Conservation (phyloP, 306 rosid genomes). For the Styphnolobium japonicum region DNA sequence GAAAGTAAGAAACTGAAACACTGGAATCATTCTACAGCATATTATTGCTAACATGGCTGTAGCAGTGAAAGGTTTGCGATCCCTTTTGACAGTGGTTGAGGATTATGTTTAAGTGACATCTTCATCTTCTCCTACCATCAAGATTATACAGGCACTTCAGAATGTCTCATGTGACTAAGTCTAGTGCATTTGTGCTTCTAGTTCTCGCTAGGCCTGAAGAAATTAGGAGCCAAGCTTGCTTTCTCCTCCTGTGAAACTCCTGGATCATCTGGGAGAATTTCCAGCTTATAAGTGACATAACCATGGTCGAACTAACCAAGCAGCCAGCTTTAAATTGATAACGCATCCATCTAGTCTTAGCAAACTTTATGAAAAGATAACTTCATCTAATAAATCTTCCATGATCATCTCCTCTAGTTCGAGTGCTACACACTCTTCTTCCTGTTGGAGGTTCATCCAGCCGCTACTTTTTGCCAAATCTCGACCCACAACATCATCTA, state of each 20-base stretch:
- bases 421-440: constrained; percentile 62
- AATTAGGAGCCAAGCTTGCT: neutral
- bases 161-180: neutral
- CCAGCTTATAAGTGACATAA: neutral
- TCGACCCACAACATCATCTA: constrained; percentile 71
- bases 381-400: constrained; percentile 76
- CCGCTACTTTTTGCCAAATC: constrained; percentile 55
- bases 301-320: neutral
- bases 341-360: neutral
- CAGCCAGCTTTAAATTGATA: neutral
- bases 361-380: constrained; percentile 34
- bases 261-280: neutral
- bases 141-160: neutral
- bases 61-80: too few relatives aligned
- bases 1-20: neutral
- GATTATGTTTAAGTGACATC: neutral
- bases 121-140: neutral
- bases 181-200: neutral
- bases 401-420: constrained; percentile 75
- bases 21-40: neutral
- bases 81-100: neutral
- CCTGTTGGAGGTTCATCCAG: constrained; percentile 81
- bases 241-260: neutral
- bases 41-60: neutral
- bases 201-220: neutral